Base-by-base conservation (phyloP, 2,329 filamentous ascomycete species). In the Achaetomium macrosporum region DNA sequence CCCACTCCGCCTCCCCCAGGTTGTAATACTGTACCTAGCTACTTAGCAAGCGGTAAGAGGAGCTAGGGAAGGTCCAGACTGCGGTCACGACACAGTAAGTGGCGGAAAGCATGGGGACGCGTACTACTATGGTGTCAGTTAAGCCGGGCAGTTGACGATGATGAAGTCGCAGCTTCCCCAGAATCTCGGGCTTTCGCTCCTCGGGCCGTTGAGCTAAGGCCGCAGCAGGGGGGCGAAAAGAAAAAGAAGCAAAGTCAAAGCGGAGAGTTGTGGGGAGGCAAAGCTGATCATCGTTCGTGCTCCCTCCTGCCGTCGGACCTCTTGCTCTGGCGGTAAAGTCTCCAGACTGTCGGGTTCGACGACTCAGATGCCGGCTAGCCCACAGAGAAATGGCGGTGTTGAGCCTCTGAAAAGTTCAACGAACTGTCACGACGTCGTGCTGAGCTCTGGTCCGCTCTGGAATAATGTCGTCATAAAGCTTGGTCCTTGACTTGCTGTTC, bases 161-260 rank as follows among this genome's bases (percentile, higher is more conserved):
- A 19, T 19, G 39, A 39, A 39, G 7, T 40, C 10, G 7, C 10
- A 19, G 19, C 33, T 31, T 30, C 40, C 47, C 47, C 40, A 43
- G 47, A 25, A 19, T 35, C 11, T 49, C 12, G 19, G n/a, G n/a
- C 31, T 29, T 13, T 33, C 39, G 15, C 37, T 37, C 47, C 37
- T 33, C 45, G 36, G 44, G 45, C 45, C 30, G 46, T 42, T 49
- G 37, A 42, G 46, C 39, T 42, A 50, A 37, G 5, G 16, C 16
- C 8, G 20, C 12, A 41, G 39, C 20, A 42, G 10, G 17, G 35
- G 41, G 13, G 19, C n/a, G 9, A 17, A 17, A 17, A 19, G 19
- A 5, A 13, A 33, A 16, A 44, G 35, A 37, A 41, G 36, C 16
- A 41, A 49, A 36, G 13, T 19, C 45, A 19, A 39, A 47, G 30